Base-by-base conservation (phyloP, 768 basidiomycete species). In the Russula griseocarnosa region DNA sequence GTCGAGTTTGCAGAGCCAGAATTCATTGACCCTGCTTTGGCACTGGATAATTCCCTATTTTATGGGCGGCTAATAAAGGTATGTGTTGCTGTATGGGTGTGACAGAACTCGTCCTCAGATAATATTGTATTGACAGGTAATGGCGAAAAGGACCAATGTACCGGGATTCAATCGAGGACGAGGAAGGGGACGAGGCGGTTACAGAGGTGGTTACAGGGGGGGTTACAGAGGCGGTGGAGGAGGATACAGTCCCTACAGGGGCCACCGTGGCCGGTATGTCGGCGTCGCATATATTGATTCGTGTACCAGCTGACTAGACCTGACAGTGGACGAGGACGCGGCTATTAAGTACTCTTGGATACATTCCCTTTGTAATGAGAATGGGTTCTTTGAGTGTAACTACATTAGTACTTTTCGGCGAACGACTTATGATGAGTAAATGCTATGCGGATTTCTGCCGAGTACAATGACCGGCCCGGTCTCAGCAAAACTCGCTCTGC, bases 1-100 rank as follows among this genome's bases (percentile, higher is more conserved):
- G 95, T 99, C 50, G 97, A 99, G 75, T 99, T 99, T 74, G 87
- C 97, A 70, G 94, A 97, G 71, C 82, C 94, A 44, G 87, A 91
- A 63, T 87, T 92, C 68, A 88, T 98, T 67, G 89, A 92, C 70
- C 88, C 93, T 65, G 94, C 96, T 14, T 72, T 97, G 67, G 87
- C 94, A 16, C 83, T 99, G 81, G 94, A 98, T 76, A 95, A 98
- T 70, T 94, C 92, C n/a, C 76, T 95, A 70, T 97, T 99, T 82
- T 85, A 90, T 60, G 94, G 94, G 28, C 84, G 97, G 69, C 76
- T 95, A 72, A 88, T 99, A 74, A 95, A 95, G 79, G 96, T 92
- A 66, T 62, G 82, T 71, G 9, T n/a, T 28, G n/a, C 10, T 47
- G 16, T n/a, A 20, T 14, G 16, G 1, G 52, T 22, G 13, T 28